A percentile compares a stretch with the other conserved stretches of the same genome.
Conservation (phyloP, 306 rosid species). For the Sindora glabra region DNA sequence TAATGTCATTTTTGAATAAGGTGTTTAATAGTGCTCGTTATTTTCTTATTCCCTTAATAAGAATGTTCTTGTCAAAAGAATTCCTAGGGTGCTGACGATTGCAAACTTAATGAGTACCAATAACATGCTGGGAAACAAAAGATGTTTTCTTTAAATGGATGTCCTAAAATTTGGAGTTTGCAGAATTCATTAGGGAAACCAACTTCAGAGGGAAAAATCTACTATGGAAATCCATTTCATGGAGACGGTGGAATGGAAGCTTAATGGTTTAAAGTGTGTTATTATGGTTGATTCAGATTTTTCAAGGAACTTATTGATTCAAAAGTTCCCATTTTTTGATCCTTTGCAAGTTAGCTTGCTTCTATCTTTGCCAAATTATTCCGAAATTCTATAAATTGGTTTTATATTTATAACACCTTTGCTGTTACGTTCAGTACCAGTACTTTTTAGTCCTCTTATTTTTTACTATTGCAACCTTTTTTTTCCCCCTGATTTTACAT, state of each 20-base stretch:
- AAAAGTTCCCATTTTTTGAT: background rate
- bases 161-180: background rate
- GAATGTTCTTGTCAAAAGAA: background rate
- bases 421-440: background rate
- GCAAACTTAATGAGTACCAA: background rate
- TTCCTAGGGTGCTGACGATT: background rate
- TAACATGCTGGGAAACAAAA: background rate
- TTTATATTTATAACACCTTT: background rate
- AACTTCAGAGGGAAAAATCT: too few species aligned
- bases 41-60: background rate
- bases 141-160: background rate
- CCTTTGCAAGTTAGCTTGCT: background rate
- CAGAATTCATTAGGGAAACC: background rate
- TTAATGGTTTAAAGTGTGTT: background rate
- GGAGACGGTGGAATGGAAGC: background rate
- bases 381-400: background rate
- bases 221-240: too few species aligned
- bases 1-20: constrained; percentile 73
- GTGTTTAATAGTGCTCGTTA: constrained; percentile 22
- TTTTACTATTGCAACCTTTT: too few species aligned
- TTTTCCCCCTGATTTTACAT: too few species aligned
- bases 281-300: background rate
- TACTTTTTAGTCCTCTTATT: background rate
- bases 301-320: background rate
- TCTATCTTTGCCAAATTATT: background rate